Evolutionary conservation across 192 early-diverging fungal genomes (phyloP).

Genomic region (Rhizoclosmatium globosum): DNA sequence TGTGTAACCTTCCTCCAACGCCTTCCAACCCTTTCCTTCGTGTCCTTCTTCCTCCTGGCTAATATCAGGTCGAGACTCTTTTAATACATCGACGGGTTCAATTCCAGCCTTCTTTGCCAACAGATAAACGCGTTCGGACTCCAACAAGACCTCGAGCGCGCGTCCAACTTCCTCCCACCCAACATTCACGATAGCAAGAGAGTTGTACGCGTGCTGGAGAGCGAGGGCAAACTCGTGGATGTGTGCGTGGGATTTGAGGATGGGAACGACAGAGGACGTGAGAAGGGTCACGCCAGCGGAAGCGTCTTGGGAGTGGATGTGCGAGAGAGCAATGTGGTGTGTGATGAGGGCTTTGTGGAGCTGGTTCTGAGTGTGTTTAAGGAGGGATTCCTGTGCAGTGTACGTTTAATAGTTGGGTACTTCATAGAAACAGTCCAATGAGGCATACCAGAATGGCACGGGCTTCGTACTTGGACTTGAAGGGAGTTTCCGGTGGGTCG

Average conservation of each 20-base stretch:
- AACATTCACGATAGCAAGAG: background rate
- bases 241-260: no score
- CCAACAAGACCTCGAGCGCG: background rate
- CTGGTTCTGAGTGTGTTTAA: background rate
- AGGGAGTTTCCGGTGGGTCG: background rate
- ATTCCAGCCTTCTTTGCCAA: no score
- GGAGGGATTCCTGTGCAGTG: background rate
- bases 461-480: background rate
- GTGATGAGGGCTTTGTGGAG: background rate
- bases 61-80: background rate
- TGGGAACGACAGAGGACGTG: no score
- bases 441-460: background rate
- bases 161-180: background rate
- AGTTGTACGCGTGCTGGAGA: no score
- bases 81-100: no score
- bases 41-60: background rate
- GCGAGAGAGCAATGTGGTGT: background rate
- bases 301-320: background rate
- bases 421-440: no score
- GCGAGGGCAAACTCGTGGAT: no score
- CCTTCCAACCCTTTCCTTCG: background rate
- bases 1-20: background rate
- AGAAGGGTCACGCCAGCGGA: no score
- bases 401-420: background rate
- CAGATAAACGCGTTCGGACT: background rate